These are phyloP conservation scores for Kalaharituber pfeilii DNA, from an alignment of 2,329 filamentous ascomycete genomes.

Conservation along the genomic window DNA sequence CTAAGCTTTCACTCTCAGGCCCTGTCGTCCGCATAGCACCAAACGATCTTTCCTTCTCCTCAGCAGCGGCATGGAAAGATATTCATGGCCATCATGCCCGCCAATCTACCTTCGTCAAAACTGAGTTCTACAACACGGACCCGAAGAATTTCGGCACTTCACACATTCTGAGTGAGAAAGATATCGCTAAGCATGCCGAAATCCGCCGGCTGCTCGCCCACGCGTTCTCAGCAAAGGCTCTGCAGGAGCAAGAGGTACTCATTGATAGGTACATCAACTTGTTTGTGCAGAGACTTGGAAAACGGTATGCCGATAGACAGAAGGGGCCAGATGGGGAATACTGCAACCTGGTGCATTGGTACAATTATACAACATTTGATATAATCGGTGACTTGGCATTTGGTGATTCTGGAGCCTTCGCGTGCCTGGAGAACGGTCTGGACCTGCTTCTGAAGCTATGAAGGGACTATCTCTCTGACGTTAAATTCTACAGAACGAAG, in stretches of 20 bases:
- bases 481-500: not conserved
- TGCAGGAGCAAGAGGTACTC: slow-evolving; percentile 24
- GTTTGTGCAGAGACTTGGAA: no score
- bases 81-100: no score
- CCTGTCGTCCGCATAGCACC: no score
- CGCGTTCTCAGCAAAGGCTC: slow-evolving; percentile 22
- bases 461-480: not conserved
- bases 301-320: no score
- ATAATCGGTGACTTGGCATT: no score
- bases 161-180: slow-evolving; percentile 21
- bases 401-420: slow-evolving; percentile 11
- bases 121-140: not conserved
- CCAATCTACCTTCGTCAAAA: no score
- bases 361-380: slow-evolving; percentile 7
- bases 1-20: no score
- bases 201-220: slow-evolving; percentile 23
- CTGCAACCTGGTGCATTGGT: slow-evolving; percentile 12
- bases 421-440: not conserved
- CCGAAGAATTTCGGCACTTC: not conserved
- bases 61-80: no score
- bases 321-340: no score
- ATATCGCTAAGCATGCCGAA: slow-evolving; percentile 21
- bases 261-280: slow-evolving; percentile 24
- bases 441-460: not conserved
- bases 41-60: no score